Evolutionary conservation across 1,284 basidiomycete genomes (phyloP), one percentile per base, ranked within the genome.

Genomic region (Ustilago xerochloae): DNA sequence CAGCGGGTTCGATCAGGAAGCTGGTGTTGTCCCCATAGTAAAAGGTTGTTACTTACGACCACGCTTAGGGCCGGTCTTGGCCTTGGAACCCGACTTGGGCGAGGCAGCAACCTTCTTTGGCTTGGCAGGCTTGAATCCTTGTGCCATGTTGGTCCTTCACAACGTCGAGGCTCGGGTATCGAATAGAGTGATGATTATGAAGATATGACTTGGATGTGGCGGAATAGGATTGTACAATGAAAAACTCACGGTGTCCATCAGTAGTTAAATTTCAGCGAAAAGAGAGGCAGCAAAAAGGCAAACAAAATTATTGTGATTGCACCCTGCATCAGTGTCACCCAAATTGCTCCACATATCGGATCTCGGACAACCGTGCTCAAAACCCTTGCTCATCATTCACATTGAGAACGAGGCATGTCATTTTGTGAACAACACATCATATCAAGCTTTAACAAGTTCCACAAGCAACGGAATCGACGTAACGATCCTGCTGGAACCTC

Each of bases 91-190:
- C 4, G 70, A 65, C 59, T 69, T 70, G 13, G 63, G 48, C 24
- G 66, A 55, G 13, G 66, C 30, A 3, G 55, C 41, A 26, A 63
- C 55, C 53, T 70, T 69, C 45, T 63, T 65, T 1, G 75, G 52
- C 50, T 78, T 78, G 6, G 75, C 59, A 13, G 75, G 72, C 51
- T 78, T 75, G 64, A 78, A 78, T 54, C 75, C 75, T 59, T 78
- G 75, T 6, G 75, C 75, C 75, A 78, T 78, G 32, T 51, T 60
- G 38, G 3, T 4, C n/a, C n/a, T 39, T 30, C 20, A 7, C 28
- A 24, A 16, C 7, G 18, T 3, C 5, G 24, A 43, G 13, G 45
- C 30, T 48, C 22, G 45, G 35, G 6, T 22, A n/a, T 53, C 43
- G 33, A 28, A 35, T 35, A 20, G 15, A 33, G 30, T 7, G 18